Evolutionary conservation across 2,329 filamentous ascomycete species (phyloP).

Genomic region (Phaeosphaeria sp.): DNA sequence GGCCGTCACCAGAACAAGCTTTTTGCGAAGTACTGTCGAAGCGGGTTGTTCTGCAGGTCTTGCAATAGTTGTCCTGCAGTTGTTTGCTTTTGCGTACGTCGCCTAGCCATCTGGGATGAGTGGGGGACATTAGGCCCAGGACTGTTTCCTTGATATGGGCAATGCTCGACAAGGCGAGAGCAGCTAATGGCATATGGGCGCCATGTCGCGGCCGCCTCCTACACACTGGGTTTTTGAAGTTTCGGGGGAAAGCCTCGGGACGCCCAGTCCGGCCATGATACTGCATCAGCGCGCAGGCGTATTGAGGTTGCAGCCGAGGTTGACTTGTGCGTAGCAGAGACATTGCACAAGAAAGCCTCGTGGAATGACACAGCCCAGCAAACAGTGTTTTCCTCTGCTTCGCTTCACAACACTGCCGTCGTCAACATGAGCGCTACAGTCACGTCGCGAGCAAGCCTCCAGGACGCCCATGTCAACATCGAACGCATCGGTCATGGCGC

Average conservation of each 20-base stretch:
- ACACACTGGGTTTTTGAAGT: background rate
- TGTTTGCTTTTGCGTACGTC: background rate
- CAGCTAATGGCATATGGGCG: background rate
- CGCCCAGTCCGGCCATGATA: background rate
- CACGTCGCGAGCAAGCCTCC: background rate
- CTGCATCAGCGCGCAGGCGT: slow-evolving; percentile 12
- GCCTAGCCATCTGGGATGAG: background rate
- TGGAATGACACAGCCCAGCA: background rate
- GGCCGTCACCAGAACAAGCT: background rate
- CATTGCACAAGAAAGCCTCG: slow-evolving; percentile 1
- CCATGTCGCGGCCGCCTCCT: background rate
- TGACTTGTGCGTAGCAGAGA: background rate
- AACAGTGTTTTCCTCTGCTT: background rate
- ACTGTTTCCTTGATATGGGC: background rate
- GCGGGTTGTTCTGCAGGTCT: background rate
- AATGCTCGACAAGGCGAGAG: background rate
- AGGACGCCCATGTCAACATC: background rate
- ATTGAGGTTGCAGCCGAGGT: slow-evolving; percentile 27
- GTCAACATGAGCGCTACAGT: background rate
- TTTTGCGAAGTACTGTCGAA: background rate
- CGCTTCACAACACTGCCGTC: background rate
- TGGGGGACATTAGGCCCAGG: background rate
- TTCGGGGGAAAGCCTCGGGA: background rate
- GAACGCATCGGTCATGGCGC: background rate
- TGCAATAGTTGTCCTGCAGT: background rate